These are phyloP conservation scores for Aspergillus nanangensis DNA, from an alignment of 495 filamentous ascomycete genomes.

Conservation along the genomic window DNA sequence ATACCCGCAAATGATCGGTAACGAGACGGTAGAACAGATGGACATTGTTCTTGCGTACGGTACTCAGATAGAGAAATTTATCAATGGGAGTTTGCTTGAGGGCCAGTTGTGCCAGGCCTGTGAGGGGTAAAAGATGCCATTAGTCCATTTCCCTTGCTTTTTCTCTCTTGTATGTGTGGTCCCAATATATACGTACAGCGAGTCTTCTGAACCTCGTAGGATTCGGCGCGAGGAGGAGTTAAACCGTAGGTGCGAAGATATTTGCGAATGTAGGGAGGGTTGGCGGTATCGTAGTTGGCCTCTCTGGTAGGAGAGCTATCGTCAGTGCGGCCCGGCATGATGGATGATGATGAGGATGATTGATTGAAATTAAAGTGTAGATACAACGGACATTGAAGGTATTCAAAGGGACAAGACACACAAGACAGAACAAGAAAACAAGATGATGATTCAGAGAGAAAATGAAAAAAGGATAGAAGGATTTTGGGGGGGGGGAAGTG, in stretches of 20 bases:
- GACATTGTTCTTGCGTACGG: slow-evolving; percentile 80
- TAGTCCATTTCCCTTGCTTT: too few relatives aligned
- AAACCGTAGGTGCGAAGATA: slow-evolving; percentile 69
- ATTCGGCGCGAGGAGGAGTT: slow-evolving; percentile 66
- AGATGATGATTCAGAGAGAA: background rate
- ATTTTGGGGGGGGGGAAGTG: background rate
- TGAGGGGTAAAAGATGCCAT: slow-evolving; percentile 9
- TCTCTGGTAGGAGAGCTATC: slow-evolving; percentile 19
- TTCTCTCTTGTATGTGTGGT: too few relatives aligned
- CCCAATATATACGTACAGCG: slow-evolving; percentile 52
- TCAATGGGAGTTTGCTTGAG: slow-evolving; percentile 78
- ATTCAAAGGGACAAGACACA: background rate
- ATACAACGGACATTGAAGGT: background rate
- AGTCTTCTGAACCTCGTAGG: slow-evolving; percentile 61
- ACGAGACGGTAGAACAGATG: slow-evolving; percentile 94
- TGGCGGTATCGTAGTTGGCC: slow-evolving; percentile 57
- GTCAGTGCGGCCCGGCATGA: background rate
- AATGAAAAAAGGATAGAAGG: background rate
- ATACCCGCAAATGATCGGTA: slow-evolving; percentile 78
- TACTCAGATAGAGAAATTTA: slow-evolving; percentile 90
- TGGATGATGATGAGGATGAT: background rate
- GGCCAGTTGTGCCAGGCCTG: slow-evolving; percentile 68
- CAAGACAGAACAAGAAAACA: background rate
- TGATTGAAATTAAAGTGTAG: too few relatives aligned
- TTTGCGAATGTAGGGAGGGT: slow-evolving; percentile 60